A percentile compares a stretch with the other conserved stretches of the same genome.
phyloP scores from a whole-genome alignment of 441 rosid genomes.

The Melastoma candidum region DNA sequence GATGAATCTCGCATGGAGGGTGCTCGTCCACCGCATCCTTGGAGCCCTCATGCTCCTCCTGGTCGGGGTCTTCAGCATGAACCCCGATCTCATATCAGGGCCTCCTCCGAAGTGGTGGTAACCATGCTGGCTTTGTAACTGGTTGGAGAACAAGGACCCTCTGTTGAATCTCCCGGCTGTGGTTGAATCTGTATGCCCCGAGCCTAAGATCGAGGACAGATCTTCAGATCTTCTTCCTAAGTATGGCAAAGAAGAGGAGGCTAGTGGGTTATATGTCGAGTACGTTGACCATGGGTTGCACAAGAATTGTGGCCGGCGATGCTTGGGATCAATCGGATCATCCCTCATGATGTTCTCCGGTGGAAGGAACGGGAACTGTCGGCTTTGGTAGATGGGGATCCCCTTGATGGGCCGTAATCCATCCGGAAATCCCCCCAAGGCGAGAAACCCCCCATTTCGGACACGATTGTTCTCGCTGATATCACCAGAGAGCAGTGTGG shows the following conservation, averaged over 20 bases:
- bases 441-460: slow-evolving; percentile 23
- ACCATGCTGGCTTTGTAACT: slow-evolving; percentile 23
- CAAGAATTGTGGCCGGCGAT: slow-evolving; percentile 24
- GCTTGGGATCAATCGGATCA: slow-evolving; percentile 25
- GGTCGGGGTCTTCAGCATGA: slow-evolving; percentile 51
- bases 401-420: slow-evolving; percentile 64
- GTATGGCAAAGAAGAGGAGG: slow-evolving; percentile 21
- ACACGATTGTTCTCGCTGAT: slow-evolving; percentile 6
- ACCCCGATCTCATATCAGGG: slow-evolving; percentile 53
- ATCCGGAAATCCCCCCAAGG: slow-evolving; percentile 29
- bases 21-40: slow-evolving; percentile 80
- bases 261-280: neutral
- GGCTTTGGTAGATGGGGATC: slow-evolving; percentile 69
- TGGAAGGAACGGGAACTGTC: slow-evolving; percentile 42
- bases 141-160: slow-evolving; percentile 29
- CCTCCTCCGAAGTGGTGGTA: slow-evolving; percentile 37
- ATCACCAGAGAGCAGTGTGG: neutral
- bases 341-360: slow-evolving; percentile 15
- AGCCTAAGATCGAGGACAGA: slow-evolving; percentile 31
- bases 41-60: slow-evolving; percentile 84
- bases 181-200: slow-evolving; percentile 12
- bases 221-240: slow-evolving; percentile 24
- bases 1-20: slow-evolving; percentile 69
- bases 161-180: slow-evolving; percentile 31
- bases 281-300: slow-evolving; percentile 16